Evolutionary conservation across 202 grass and related monocot genomes (phyloP), one percentile per base, ranked within the genome.

Genomic region (Setaria italica): DNA sequence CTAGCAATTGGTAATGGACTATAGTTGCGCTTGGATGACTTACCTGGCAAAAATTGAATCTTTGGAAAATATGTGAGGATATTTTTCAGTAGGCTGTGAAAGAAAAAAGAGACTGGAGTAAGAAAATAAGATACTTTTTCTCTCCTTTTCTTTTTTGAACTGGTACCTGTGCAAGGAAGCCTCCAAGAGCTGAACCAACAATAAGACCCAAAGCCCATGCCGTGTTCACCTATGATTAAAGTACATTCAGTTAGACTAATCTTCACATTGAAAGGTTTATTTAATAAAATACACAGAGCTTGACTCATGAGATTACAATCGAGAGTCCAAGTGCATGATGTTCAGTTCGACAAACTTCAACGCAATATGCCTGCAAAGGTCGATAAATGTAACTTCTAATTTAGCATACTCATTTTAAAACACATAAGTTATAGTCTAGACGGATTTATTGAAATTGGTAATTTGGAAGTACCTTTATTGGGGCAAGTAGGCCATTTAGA

Each of bases 401-500:
- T 53, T 66, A 80, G 6, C 78, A 80, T 80, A 78, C 4, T 55
- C 25, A 0, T n/a, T 49, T 79, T 49, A 0, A 57, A n/a, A 8
- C 6, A 57, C 19, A n/a, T 57, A 7, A 9, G 54, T 57, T 57
- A 57, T 15, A 57, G 15, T 20, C 54, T 57, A 57, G 51, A 54
- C 19, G 19, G 19, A n/a, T n/a, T 57, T 57, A 57, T 57, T 7
- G 54, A n/a, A n/a, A 57, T 2, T n/a, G 7, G 54, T 57, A 20
- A n/a, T 57, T 8, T 57, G 3, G 6, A 9, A 57, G 2, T 77
- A 92, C 88, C 92, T 92, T 93, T 65, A 97, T 87, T 41, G 95
- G 92, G 5, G 92, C 95, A 59, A 97, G 81, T 87, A 97, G 88
- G 41, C 95, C 92, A 83, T 97, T 97, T 41, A 94, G 68, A 82